Conservation (phyloP, 2,329 filamentous ascomycete species). For the Cytospora chrysosperma region DNA sequence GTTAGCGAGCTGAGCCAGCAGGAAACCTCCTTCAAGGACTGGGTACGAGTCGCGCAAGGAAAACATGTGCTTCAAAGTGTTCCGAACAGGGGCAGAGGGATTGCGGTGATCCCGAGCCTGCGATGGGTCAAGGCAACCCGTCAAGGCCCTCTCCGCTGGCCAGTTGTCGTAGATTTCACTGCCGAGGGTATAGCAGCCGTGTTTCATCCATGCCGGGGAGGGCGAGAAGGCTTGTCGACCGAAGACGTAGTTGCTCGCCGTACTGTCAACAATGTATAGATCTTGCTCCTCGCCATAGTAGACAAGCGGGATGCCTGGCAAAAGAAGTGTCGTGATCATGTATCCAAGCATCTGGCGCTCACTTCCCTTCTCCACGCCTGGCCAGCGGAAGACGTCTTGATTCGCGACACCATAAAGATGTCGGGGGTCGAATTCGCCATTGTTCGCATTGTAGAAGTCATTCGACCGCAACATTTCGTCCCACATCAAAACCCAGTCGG, state of each 20-base stretch:
- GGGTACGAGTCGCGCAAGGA: constrained; percentile 57
- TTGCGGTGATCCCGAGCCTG: constrained; percentile 60
- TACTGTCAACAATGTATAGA: constrained; percentile 61
- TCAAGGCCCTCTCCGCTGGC: constrained; percentile 50
- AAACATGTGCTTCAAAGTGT: constrained; percentile 61
- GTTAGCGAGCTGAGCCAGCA: constrained; percentile 55
- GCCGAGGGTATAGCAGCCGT: constrained; percentile 59
- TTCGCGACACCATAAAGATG: constrained; percentile 66
- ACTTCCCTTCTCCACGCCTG: constrained; percentile 55
- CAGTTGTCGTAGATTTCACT: constrained; percentile 55
- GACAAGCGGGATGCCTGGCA: constrained; percentile 55
- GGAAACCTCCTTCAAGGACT: constrained; percentile 59
- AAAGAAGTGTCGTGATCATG: constrained; percentile 57
- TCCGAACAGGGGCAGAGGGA: constrained; percentile 59
- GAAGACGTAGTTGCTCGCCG: constrained; percentile 62
- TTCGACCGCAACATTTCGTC: constrained; percentile 56
- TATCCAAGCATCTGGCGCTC: constrained; percentile 56
- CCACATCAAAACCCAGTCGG: constrained; percentile 50
- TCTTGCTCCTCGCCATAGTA: constrained; percentile 63
- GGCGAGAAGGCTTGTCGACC: constrained; percentile 62
- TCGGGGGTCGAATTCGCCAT: constrained; percentile 60
- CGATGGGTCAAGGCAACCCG: constrained; percentile 56
- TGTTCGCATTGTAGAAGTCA: constrained; percentile 60
- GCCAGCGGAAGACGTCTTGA: constrained; percentile 66
- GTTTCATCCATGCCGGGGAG: constrained; percentile 59